Evolutionary conservation across 192 early-diverging fungal species (phyloP).

Genomic region (Coemansia furcata): DNA sequence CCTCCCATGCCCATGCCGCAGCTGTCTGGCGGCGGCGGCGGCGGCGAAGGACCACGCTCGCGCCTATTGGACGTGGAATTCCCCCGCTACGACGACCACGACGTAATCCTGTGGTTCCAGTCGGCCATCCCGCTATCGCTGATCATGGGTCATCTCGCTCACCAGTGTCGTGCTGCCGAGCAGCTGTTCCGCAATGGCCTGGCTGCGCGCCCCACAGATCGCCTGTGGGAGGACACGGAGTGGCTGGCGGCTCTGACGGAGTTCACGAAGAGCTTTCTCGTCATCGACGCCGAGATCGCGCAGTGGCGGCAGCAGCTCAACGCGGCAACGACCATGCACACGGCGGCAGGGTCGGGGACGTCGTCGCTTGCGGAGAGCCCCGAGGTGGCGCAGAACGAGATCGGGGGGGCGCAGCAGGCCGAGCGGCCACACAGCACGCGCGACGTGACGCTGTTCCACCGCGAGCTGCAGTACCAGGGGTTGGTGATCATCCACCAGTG

Average conservation of each 20-base stretch:
- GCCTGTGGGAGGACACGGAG: slow-evolving; percentile 43
- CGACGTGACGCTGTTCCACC: slow-evolving; percentile 50
- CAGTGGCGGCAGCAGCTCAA: slow-evolving; percentile 54
- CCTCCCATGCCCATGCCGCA: slow-evolving; percentile 13
- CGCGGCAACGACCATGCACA: slow-evolving; percentile 34
- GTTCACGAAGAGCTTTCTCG: slow-evolving; percentile 48
- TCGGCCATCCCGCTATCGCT: slow-evolving; percentile 52
- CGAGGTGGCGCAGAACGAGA: not conserved
- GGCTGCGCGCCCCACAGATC: slow-evolving; percentile 38
- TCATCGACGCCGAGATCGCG: slow-evolving; percentile 51
- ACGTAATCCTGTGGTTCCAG: slow-evolving; percentile 54
- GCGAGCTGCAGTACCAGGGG: slow-evolving; percentile 52
- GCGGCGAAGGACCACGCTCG: not conserved
- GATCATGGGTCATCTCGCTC: slow-evolving; percentile 48
- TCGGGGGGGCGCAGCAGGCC: not conserved
- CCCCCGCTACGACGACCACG: slow-evolving; percentile 52
- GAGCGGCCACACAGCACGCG: slow-evolving; percentile 38
- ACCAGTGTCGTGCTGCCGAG: slow-evolving; percentile 49
- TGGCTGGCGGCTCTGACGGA: slow-evolving; percentile 45
- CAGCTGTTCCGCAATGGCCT: slow-evolving; percentile 47
- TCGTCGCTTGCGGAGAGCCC: slow-evolving; percentile 16
- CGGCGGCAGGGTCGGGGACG: not conserved
- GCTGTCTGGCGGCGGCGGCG: not conserved
- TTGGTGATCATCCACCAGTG: slow-evolving; percentile 53
- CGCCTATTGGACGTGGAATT: slow-evolving; percentile 27